These are phyloP conservation scores for Emergomyces pasteurianus DNA, from an alignment of 2,329 filamentous ascomycete genomes.

Conservation along the genomic window DNA sequence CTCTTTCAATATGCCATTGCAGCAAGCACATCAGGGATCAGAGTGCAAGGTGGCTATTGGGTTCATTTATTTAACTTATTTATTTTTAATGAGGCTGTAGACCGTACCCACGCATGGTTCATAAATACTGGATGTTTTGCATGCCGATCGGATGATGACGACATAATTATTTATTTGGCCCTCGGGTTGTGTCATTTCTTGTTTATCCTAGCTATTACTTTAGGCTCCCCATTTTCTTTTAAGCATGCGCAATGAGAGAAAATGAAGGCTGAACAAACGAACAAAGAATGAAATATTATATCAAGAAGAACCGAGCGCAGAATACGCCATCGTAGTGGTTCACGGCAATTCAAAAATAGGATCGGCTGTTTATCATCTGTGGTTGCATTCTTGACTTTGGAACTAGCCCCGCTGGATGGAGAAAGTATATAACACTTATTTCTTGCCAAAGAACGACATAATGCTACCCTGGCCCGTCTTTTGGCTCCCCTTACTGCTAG, in stretches of 20 bases:
- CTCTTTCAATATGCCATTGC: too few relatives aligned
- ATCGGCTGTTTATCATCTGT: not conserved
- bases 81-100: too few relatives aligned
- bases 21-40: too few relatives aligned
- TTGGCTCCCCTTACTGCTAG: constrained; percentile 42
- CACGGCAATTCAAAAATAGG: not conserved
- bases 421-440: constrained; percentile 32
- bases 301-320: not conserved
- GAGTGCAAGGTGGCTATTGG: too few relatives aligned
- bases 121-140: too few relatives aligned
- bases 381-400: not conserved
- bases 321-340: not conserved
- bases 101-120: too few relatives aligned
- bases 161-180: too few relatives aligned
- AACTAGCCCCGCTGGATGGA: not conserved
- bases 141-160: too few relatives aligned
- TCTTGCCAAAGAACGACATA: constrained; percentile 87
- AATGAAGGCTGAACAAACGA: not conserved
- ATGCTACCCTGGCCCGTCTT: constrained; percentile 60
- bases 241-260: not conserved
- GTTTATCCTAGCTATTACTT: too few relatives aligned
- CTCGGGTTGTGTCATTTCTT: not conserved
- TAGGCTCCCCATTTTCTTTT: too few relatives aligned
- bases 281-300: not conserved
- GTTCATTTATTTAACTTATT: too few relatives aligned